Evolutionary conservation across 2,329 filamentous ascomycete genomes (phyloP).

Genomic region (Penicillium olsonii): DNA sequence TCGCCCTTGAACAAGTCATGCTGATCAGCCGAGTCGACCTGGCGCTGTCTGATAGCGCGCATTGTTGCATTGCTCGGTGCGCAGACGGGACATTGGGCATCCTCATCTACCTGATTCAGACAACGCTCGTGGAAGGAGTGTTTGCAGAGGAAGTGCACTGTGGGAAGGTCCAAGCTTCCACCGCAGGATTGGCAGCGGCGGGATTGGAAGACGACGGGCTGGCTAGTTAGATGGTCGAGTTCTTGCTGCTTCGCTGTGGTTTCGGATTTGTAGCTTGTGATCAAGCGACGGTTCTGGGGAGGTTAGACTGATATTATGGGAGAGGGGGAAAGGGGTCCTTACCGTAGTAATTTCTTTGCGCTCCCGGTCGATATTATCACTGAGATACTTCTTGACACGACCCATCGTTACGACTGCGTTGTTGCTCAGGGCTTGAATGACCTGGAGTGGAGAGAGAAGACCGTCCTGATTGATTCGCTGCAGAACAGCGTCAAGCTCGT

Average conservation of each 20-base stretch:
- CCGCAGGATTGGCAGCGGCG: conserved; percentile 84
- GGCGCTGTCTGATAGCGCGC: conserved; percentile 78
- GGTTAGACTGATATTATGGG: conserved; percentile 16
- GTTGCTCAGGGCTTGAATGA: conserved; percentile 83
- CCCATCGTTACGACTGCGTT: conserved; percentile 93
- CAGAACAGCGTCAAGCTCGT: conserved; percentile 78
- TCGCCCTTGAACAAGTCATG: conserved; percentile 89
- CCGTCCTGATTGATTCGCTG: conserved; percentile 85
- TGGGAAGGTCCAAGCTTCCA: conserved; percentile 77
- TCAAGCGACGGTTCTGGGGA: conserved; percentile 71
- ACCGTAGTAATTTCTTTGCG: conserved; percentile 75
- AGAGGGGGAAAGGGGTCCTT: conserved; percentile 16
- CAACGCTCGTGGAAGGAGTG: conserved; percentile 95
- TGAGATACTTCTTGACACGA: conserved; percentile 91
- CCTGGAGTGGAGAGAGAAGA: conserved; percentile 92
- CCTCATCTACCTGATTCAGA: conserved; percentile 66
- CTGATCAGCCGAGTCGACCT: conserved; percentile 80
- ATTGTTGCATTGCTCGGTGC: conserved; percentile 83
- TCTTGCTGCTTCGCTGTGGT: conserved; percentile 78
- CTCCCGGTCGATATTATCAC: conserved; percentile 84
- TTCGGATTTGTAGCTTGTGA: conserved; percentile 79
- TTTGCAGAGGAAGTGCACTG: conserved; percentile 94
- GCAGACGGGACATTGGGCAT: conserved; percentile 83
- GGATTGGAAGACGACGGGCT: conserved; percentile 86
- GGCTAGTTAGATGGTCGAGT: conserved; percentile 72